These are phyloP conservation scores for Aspergillus cristatus DNA, from an alignment of 495 filamentous ascomycete species.

Conservation along the genomic window DNA sequence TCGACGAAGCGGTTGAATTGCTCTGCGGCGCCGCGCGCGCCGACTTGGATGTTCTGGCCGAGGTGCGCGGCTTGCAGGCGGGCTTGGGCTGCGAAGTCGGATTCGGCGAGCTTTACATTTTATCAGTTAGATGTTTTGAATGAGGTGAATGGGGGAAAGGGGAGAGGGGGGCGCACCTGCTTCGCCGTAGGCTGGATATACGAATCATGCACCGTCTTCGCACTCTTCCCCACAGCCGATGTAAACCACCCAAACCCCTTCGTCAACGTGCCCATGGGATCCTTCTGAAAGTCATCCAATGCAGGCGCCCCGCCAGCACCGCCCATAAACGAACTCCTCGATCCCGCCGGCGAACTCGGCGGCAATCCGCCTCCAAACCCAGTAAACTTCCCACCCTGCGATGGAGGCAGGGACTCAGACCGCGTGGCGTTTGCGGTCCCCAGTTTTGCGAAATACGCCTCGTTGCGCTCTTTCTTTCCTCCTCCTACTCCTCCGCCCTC, in stretches of 20 bases:
- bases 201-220: slow-evolving; percentile 78
- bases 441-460: slow-evolving; percentile 80
- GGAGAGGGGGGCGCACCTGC: slow-evolving; percentile 44
- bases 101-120: slow-evolving; percentile 56
- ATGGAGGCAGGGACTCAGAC: slow-evolving; percentile 64
- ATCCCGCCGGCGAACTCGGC: slow-evolving; percentile 16
- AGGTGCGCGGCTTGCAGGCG: slow-evolving; percentile 57
- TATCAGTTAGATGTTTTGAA: background rate
- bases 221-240: slow-evolving; percentile 72
- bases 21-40: slow-evolving; percentile 63
- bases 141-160: background rate
- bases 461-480: slow-evolving; percentile 57
- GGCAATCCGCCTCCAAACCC: slow-evolving; percentile 76
- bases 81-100: slow-evolving; percentile 81
- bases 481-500: slow-evolving; percentile 16
- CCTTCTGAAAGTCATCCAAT: slow-evolving; percentile 78
- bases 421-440: slow-evolving; percentile 73
- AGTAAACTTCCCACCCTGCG: slow-evolving; percentile 81
- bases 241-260: slow-evolving; percentile 96
- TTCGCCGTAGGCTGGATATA: slow-evolving; percentile 88
- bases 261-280: slow-evolving; percentile 77
- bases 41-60: slow-evolving; percentile 54
- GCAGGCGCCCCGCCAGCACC: slow-evolving; percentile 43
- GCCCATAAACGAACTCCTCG: slow-evolving; percentile 8
- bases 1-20: slow-evolving; percentile 79